Percentiles rank a stretch among this genome's conserved stretches.
phyloP scores from a whole-genome alignment of 2,329 filamentous ascomycete species.

The Ilyonectria mors-panacis region DNA sequence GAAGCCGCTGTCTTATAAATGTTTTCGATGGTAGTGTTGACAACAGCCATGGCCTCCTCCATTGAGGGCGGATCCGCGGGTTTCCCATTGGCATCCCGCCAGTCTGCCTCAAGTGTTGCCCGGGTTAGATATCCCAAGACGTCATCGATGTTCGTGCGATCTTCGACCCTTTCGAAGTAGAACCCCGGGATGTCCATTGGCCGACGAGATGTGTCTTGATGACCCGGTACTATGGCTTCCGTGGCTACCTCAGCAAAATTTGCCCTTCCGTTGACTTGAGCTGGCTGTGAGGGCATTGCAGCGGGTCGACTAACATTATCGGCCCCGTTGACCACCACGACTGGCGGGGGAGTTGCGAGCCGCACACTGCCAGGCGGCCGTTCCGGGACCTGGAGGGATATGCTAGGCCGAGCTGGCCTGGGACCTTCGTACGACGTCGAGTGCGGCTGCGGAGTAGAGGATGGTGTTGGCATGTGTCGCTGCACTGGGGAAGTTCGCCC shows the following conservation, averaged over 20 bases:
- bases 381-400: constrained; percentile 62
- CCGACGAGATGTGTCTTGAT: constrained; percentile 19
- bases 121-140: constrained; percentile 69
- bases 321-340: constrained; percentile 43
- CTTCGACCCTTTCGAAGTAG: constrained; percentile 56
- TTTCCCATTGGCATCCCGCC: constrained; percentile 65
- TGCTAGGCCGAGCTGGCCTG: constrained; percentile 55
- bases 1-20: constrained; percentile 66
- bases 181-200: constrained; percentile 46
- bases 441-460: constrained; percentile 33
- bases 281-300: constrained; percentile 1
- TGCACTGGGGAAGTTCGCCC: constrained; percentile 12
- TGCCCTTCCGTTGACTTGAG: constrained; percentile 23
- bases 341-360: constrained; percentile 71
- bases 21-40: constrained; percentile 67
- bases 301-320: constrained; percentile 8
- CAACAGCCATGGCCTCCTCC: constrained; percentile 69
- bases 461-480: constrained; percentile 24
- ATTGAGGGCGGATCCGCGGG: constrained; percentile 60
- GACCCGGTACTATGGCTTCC: constrained; percentile 30
- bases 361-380: constrained; percentile 72
- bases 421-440: constrained; percentile 31
- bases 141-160: constrained; percentile 70
- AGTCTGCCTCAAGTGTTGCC: constrained; percentile 64
- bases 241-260: constrained; percentile 41